Base-by-base conservation (phyloP, 2,329 filamentous ascomycete genomes). In the Microascus cirrosus region DNA sequence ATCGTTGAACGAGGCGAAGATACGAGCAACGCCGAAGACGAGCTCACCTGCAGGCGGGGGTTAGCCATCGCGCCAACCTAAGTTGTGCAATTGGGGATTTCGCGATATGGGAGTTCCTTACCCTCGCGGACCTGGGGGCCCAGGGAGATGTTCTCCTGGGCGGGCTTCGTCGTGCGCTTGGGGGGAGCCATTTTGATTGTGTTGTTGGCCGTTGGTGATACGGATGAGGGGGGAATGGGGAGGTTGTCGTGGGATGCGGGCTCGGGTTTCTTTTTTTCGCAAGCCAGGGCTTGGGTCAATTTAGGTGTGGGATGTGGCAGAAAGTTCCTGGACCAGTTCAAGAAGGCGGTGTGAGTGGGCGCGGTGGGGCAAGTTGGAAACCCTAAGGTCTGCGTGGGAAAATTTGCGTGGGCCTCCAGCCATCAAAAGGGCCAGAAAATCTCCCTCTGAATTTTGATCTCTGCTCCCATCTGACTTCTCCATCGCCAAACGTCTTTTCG, bases 131-230 rank as follows among this genome's bases (percentile, higher is more conserved):
- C 89, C 78, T 96, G 90, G 74, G 94, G 94, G 71, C 94, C 94
- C 71, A 97, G 86, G 78, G 89, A 92, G 83, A 99, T 94, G 82
- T 99, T 99, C 87, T 97, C 94, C 82, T 93, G 86, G 70, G 84
- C 83, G 71, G 89, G 85, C 74, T 87, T 83, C 71, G 84, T 79
- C 77, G 86, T 86, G 83, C 93, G 92, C 86, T 95, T 95, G 77
- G 92, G 92, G 77, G 92, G 92, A 78, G 92, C 81, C 93, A 97
- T 97, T 74, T 78, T 89, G 82, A 76, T 70, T 70, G 39, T 70
- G 64, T 61, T 58, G 55, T 61, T 62, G 59, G 59, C 35, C 57
- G 57, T 59, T 42, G 53, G 58, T 60, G 56, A 59, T 59, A 58
- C 28, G 55, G 55, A 35, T 34, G 50, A 32, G 18, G 35, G 24